Evolutionary conservation across 352 stramenopile species (phyloP).

Genomic region (Phytophthora agathidicida): DNA sequence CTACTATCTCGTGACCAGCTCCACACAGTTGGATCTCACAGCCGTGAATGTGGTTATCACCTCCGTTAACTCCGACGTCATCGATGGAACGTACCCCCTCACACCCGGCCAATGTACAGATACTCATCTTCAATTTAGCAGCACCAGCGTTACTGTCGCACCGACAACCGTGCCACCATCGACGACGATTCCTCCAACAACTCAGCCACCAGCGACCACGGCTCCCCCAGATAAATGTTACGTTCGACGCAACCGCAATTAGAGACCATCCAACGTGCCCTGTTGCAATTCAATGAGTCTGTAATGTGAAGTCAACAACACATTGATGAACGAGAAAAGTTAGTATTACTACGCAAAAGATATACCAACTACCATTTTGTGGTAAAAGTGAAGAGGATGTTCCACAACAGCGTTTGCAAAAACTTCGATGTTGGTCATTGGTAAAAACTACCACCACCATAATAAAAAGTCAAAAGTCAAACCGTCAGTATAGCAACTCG

Average conservation of each 20-base stretch:
- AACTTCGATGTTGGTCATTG: too few relatives aligned
- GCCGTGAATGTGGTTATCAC: conserved; percentile 36
- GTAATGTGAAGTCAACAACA: too few relatives aligned
- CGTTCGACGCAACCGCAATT: conserved; percentile 11
- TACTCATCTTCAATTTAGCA: conserved; percentile 38
- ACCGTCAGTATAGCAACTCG: not conserved
- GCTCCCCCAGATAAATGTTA: conserved; percentile 8
- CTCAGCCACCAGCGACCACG: not conserved
- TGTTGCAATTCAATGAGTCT: too few relatives aligned
- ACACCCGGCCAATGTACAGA: conserved; percentile 36
- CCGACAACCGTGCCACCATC: not conserved
- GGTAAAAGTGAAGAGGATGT: too few relatives aligned
- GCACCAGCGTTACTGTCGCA: not conserved
- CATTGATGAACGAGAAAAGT: conserved; percentile 6
- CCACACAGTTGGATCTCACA: conserved; percentile 17
- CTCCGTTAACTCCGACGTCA: conserved; percentile 32
- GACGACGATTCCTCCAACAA: not conserved
- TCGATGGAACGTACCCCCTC: conserved; percentile 35
- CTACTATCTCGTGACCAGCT: conserved; percentile 43
- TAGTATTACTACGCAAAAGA: conserved; percentile 7
- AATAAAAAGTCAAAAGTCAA: too few relatives aligned
- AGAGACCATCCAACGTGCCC: too few relatives aligned
- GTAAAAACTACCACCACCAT: too few relatives aligned
- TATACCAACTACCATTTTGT: too few relatives aligned
- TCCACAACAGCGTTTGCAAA: too few relatives aligned